Evolutionary conservation across 2,329 filamentous ascomycete genomes (phyloP).

Genomic region (Ophiocordyceps camponoti-floridani): DNA sequence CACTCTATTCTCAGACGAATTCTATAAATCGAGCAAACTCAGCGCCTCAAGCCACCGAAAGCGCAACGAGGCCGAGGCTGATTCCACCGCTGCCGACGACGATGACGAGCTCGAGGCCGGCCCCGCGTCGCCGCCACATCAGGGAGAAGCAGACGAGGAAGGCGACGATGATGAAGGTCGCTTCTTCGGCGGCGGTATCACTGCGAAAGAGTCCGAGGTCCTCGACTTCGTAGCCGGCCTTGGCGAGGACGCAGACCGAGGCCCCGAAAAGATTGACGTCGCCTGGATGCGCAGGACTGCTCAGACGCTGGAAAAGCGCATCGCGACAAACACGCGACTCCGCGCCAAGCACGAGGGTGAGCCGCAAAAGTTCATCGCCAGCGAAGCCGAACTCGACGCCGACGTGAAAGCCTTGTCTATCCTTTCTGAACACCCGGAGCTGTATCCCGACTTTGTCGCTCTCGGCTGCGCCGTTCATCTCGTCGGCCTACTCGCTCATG

Average conservation of each 20-base stretch:
- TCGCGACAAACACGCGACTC: constrained; percentile 78
- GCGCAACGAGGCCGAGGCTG: constrained; percentile 22
- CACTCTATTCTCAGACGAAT: constrained; percentile 28
- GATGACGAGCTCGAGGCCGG: constrained; percentile 32
- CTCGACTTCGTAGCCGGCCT: constrained; percentile 66
- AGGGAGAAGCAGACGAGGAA: constrained; percentile 31
- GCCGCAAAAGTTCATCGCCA: constrained; percentile 66
- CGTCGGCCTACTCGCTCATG: constrained; percentile 71
- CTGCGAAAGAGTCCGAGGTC: constrained; percentile 60
- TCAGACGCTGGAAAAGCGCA: constrained; percentile 75
- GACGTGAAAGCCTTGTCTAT: constrained; percentile 78
- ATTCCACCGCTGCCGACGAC: constrained; percentile 22
- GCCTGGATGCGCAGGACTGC: constrained; percentile 71
- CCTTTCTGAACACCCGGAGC: constrained; percentile 66
- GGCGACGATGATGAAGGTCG: constrained; percentile 76
- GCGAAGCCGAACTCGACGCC: constrained; percentile 76
- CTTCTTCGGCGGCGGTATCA: constrained; percentile 89
- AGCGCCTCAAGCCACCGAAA: constrained; percentile 24
- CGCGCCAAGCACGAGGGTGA: constrained; percentile 69
- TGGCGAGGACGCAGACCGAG: constrained; percentile 12
- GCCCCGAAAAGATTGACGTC: constrained; percentile 60
- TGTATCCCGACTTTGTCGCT: constrained; percentile 66
- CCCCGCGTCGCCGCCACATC: constrained; percentile 26
- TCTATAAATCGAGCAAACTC: constrained; percentile 45
- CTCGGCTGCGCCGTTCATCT: constrained; percentile 57